Conservation (phyloP, 306 rosid species). For the Geum urbanum region DNA sequence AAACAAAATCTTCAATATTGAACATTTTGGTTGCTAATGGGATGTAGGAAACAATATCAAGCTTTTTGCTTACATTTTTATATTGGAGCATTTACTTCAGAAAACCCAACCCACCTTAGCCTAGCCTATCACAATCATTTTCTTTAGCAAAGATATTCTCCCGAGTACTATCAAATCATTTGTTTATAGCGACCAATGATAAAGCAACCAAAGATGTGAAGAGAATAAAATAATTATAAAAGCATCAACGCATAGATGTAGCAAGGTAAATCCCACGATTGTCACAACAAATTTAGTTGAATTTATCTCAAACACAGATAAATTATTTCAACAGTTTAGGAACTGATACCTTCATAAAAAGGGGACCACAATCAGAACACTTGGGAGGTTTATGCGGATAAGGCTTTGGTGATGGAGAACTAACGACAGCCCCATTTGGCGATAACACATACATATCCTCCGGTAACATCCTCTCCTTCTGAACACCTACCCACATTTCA, state of each 20-base stretch:
- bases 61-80: neutral
- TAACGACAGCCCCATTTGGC: slow-evolving; percentile 57
- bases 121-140: neutral
- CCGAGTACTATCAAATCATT: neutral
- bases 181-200: neutral
- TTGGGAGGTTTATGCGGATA: slow-evolving; percentile 91
- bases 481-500: slow-evolving; percentile 63
- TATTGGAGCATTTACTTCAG: neutral
- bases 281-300: neutral
- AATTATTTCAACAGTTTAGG: neutral
- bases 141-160: neutral
- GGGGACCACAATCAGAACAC: slow-evolving; percentile 86
- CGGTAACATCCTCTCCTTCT: slow-evolving; percentile 90
- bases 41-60: slow-evolving; percentile 5
- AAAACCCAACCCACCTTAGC: neutral
- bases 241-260: slow-evolving; percentile 4
- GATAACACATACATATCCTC: slow-evolving; percentile 89
- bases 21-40: slow-evolving; percentile 17
- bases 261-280: neutral
- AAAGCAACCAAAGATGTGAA: neutral
- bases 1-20: slow-evolving; percentile 18
- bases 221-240: neutral
- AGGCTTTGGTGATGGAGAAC: slow-evolving; percentile 77
- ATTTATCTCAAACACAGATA: neutral
- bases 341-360: slow-evolving; percentile 69